A percentile compares a stretch with the other conserved stretches of the same genome.
Conservation (phyloP, 345 rosid genomes). For the Pseudoturritis turrita region DNA sequence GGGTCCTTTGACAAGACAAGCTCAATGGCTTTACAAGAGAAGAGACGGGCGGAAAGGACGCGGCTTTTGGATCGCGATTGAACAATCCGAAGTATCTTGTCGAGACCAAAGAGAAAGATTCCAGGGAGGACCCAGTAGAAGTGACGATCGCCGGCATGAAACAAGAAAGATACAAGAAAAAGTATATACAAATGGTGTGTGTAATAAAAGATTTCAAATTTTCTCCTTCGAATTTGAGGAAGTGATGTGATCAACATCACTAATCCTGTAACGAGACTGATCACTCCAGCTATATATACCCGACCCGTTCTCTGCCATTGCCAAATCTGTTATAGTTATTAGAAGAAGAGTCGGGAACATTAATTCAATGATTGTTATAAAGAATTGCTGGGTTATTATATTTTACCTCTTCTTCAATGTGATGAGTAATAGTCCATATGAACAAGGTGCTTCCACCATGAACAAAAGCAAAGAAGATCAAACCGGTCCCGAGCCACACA, state of each 20-base stretch:
- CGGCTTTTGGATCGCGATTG: slow-evolving; percentile 60
- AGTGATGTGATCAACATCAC: slow-evolving; percentile 79
- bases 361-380: neutral
- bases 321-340: slow-evolving; percentile 39
- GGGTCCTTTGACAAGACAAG: slow-evolving; percentile 68
- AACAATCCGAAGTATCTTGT: slow-evolving; percentile 60
- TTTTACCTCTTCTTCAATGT: slow-evolving; percentile 62
- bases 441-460: slow-evolving; percentile 74
- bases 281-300: slow-evolving; percentile 70
- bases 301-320: slow-evolving; percentile 82
- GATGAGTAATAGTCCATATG: slow-evolving; percentile 72
- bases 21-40: slow-evolving; percentile 57
- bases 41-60: slow-evolving; percentile 49
- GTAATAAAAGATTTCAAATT: slow-evolving; percentile 70
- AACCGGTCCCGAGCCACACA: slow-evolving; percentile 71
- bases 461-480: slow-evolving; percentile 61
- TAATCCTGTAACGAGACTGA: slow-evolving; percentile 54
- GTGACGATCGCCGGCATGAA: slow-evolving; percentile 89
- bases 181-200: slow-evolving; percentile 69
- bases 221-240: slow-evolving; percentile 72
- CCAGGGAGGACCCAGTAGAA: slow-evolving; percentile 69
- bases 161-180: slow-evolving; percentile 66
- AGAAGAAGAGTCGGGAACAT: neutral
- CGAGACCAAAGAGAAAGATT: slow-evolving; percentile 69
- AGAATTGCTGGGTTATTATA: neutral